phyloP scores from a whole-genome alignment of 805 yeast species.

The Debaryomyces tyrocola region DNA sequence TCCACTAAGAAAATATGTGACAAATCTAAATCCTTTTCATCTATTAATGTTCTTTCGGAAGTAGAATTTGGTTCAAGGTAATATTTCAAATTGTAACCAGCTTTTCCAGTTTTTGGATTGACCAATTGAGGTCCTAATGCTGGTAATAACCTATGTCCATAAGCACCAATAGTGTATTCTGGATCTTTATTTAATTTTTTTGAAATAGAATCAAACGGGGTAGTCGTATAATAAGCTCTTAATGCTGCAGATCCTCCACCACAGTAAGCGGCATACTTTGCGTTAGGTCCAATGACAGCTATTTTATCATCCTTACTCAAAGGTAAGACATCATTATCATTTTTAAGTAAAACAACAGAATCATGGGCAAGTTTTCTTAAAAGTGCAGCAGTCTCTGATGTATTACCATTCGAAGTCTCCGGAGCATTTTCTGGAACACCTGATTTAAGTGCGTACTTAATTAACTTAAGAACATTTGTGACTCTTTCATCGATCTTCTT shows the following conservation, averaged over 20 bases:
- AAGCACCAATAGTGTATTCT: conserved; percentile 30
- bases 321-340: conserved; percentile 26
- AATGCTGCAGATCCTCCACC: conserved; percentile 38
- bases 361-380: conserved; percentile 24
- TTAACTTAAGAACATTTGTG: conserved; percentile 24
- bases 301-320: conserved; percentile 28
- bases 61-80: conserved; percentile 13
- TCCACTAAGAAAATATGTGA: conserved; percentile 20
- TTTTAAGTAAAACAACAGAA: conserved; percentile 29
- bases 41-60: conserved; percentile 10
- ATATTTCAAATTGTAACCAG: conserved; percentile 24
- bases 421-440: conserved; percentile 22
- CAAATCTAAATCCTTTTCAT: conserved; percentile 16
- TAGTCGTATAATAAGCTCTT: conserved; percentile 24
- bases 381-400: conserved; percentile 20
- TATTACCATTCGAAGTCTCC: conserved; percentile 21
- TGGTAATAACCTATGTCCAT: conserved; percentile 29
- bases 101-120: conserved; percentile 21
- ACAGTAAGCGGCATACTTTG: conserved; percentile 26
- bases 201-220: conserved; percentile 23
- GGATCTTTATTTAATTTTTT: conserved; percentile 17
- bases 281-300: conserved; percentile 35
- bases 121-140: conserved; percentile 20
- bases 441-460: conserved; percentile 20
- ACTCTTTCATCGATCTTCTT: conserved; percentile 27